phyloP scores from a whole-genome alignment of 2,329 filamentous ascomycete species.

The Fusarium nygamai region DNA sequence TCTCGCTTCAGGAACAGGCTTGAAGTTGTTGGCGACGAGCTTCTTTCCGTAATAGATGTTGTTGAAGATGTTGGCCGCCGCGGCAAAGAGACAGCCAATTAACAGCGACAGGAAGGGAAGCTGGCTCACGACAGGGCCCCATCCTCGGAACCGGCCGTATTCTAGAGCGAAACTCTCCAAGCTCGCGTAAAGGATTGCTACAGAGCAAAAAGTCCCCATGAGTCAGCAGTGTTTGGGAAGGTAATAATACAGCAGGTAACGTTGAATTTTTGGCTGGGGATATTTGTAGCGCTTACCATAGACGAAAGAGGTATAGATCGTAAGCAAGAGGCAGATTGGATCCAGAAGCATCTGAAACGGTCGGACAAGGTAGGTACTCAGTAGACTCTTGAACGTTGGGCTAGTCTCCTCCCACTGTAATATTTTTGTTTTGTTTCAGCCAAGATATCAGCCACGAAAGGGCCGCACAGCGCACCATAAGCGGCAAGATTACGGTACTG shows the following conservation, averaged over 20 bases:
- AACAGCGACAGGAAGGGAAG: neutral
- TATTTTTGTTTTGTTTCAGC: neutral
- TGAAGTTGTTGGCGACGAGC: neutral
- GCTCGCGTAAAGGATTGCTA: neutral
- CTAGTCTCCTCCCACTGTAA: neutral
- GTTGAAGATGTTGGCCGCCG: neutral
- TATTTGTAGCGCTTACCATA: neutral
- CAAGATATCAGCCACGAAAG: neutral
- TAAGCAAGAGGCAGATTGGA: neutral
- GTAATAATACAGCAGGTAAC: neutral
- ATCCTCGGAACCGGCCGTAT: neutral
- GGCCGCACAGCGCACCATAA: neutral
- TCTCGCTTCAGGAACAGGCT: neutral
- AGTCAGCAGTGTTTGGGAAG: neutral
- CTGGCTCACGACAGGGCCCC: neutral
- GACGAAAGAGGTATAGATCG: neutral
- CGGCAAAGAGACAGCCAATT: neutral
- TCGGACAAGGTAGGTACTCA: neutral
- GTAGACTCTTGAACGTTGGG: neutral
- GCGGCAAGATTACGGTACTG: neutral
- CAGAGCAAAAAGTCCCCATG: neutral
- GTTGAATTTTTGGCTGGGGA: neutral
- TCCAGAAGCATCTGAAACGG: constrained; percentile 3
- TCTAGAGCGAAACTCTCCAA: neutral
- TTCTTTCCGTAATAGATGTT: neutral